Conservation (phyloP, 2,329 filamentous ascomycete species). For the Chaetomiaceae sp. region DNA sequence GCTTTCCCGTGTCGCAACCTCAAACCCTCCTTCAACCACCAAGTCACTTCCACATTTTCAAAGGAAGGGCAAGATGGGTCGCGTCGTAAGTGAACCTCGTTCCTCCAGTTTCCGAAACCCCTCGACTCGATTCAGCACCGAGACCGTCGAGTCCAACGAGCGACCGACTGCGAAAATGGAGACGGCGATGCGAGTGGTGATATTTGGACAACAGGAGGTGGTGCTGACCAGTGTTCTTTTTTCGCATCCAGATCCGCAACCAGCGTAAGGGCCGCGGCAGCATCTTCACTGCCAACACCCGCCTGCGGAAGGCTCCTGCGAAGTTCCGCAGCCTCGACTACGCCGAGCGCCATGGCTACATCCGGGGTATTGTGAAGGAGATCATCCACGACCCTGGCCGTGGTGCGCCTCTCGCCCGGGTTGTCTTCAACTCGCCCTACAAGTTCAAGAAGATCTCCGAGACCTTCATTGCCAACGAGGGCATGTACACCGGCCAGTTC, state of each 20-base stretch:
- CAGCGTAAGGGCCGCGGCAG: conserved; percentile 58
- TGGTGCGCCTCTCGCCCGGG: conserved; percentile 95
- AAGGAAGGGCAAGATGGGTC: conserved; percentile 45
- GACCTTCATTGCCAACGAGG: conserved; percentile 99
- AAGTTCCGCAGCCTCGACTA: conserved; percentile 97
- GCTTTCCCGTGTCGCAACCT: conserved; percentile 26
- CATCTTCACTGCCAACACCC: conserved; percentile 63
- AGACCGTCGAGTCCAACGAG: conserved; percentile 14
- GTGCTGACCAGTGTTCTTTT: conserved; percentile 23
- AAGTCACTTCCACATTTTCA: conserved; percentile 25
- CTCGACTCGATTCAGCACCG: conserved; percentile 16
- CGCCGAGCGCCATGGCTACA: conserved; percentile 94
- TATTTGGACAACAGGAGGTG: conserved; percentile 2
- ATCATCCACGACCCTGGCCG: conserved; percentile 99
- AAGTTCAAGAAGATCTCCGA: conserved; percentile 95
- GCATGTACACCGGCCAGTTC: conserved; percentile 99
- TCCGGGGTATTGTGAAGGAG: conserved; percentile 95
- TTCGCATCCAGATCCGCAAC: conserved; percentile 51
- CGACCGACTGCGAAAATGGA: neutral
- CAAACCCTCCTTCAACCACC: conserved; percentile 24
- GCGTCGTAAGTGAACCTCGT: conserved; percentile 38
- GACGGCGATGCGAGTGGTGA: neutral
- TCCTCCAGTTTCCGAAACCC: conserved; percentile 14
- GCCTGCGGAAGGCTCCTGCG: conserved; percentile 87
- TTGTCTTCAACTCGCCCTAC: conserved; percentile 97